Evolutionary conservation across 805 yeast species (phyloP), one percentile per base, ranked within the genome.

Genomic region (Metschnikowia drakensbergensis): DNA sequence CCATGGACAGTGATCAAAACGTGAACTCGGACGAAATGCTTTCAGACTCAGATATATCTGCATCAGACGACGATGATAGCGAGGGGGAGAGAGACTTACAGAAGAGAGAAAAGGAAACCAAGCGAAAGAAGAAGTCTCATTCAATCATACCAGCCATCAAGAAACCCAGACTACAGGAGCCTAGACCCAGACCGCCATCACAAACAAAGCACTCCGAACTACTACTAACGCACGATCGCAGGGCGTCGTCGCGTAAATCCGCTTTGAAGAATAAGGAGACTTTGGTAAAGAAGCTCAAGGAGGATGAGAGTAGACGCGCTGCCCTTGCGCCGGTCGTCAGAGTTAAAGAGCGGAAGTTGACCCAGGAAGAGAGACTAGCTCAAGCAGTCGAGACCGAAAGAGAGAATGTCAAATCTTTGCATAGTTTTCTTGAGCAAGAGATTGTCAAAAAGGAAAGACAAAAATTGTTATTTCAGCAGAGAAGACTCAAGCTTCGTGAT

Each of bases 381-480:
- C 94, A 89, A 63, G 98, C 99, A 0, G 71, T 83, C 40, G 86
- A 84, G 57, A 94, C 97, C 0, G 99, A 94, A 66, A 76, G 78
- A 61, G 76, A 79, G 38, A 94, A 94, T 64, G 69, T 82, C 2
- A 71, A 80, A 27, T 86, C 97, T 3, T 71, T 94, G 54, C 82
- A 86, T 53, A 74, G 79, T 58, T 94, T 87, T 61, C 81, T 84
- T 58, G 95, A 91, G 58, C 92, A 88, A 61, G 99, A 94, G 63
- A 71, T 85, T 37, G 83, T 81, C 41, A 84, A 88, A 58, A 89
- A 88, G 62, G 83, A 84, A 63, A 79, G 78, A 46, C 92, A 91
- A 60, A 72, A 91, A 48, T 88, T 85, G 39, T 68, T 86, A 50
- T 80, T 87, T 64, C 74, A 81, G 50, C 84, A 84, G 60, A 81